Percentiles rank a stretch among this genome's conserved stretches.
phyloP scores from a whole-genome alignment of 208 protist genomes.

The Vickermania spadyakhi region DNA sequence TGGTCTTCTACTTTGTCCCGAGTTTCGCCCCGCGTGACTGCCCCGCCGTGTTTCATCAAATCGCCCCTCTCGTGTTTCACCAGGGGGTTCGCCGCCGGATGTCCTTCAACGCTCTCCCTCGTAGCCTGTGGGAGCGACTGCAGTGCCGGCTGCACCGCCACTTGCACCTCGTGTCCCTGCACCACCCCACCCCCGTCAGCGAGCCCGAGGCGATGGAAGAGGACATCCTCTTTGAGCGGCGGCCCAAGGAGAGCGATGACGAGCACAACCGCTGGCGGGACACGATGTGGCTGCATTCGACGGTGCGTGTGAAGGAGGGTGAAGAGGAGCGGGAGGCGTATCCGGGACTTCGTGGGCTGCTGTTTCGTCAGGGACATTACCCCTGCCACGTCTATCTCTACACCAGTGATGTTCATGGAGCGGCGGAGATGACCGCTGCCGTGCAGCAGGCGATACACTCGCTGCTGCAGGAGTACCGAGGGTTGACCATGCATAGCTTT shows the following conservation, averaged over 20 bases:
- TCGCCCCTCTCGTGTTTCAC: constrained; percentile 73
- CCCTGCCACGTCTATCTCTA: constrained; percentile 42
- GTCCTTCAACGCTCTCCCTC: constrained; percentile 82
- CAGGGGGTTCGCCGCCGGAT: constrained; percentile 57
- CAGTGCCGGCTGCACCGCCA: constrained; percentile 57
- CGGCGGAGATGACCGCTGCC: constrained; percentile 49
- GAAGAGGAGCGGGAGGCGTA: constrained; percentile 7
- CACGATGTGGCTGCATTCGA: constrained; percentile 61
- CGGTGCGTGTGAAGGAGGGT: neutral
- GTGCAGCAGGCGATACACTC: constrained; percentile 38
- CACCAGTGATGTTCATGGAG: constrained; percentile 31
- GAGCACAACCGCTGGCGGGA: constrained; percentile 82
- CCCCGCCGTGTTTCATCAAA: constrained; percentile 33
- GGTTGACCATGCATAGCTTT: constrained; percentile 15
- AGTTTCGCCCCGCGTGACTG: constrained; percentile 54
- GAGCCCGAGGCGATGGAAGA: constrained; percentile 32
- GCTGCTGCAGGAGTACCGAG: constrained; percentile 64
- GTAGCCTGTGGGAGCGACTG: constrained; percentile 82
- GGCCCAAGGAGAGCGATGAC: constrained; percentile 64
- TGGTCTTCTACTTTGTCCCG: constrained; percentile 76
- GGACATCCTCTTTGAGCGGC: constrained; percentile 40
- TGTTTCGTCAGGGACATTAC: constrained; percentile 54
- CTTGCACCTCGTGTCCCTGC: constrained; percentile 43
- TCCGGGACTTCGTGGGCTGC: constrained; percentile 47
- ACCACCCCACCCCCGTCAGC: constrained; percentile 33